These are phyloP conservation scores for Pichia sp. DNA, from an alignment of 1,139 yeast genomes.

Conservation along the genomic window DNA sequence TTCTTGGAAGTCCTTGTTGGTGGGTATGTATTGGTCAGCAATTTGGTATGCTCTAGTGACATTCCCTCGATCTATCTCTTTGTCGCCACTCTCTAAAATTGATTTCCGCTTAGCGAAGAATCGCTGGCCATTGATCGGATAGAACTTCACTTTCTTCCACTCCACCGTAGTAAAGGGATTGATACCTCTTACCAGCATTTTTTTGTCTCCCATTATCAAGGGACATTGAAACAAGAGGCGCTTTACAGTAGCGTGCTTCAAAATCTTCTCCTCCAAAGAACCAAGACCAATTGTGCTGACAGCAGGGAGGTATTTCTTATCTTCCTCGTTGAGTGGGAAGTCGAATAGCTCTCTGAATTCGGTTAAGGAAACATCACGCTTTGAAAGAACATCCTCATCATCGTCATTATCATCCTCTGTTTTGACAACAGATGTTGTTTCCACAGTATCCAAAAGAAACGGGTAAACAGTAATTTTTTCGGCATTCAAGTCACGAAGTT, in stretches of 20 bases:
- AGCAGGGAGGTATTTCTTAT: conserved; percentile 14
- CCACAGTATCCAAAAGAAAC: conserved; percentile 38
- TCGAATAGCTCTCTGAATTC: conserved; percentile 43
- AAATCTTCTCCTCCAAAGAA: conserved; percentile 42
- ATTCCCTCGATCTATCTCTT: conserved; percentile 32
- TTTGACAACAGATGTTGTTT: neutral
- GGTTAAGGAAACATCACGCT: neutral
- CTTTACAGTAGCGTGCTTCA: conserved; percentile 52
- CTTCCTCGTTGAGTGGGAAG: conserved; percentile 14
- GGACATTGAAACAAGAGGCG: conserved; percentile 59
- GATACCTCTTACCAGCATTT: conserved; percentile 67
- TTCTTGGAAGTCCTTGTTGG: conserved; percentile 21
- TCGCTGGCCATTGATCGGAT: conserved; percentile 44
- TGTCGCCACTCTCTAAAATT: conserved; percentile 37
- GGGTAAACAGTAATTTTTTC: conserved; percentile 52
- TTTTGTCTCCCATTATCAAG: conserved; percentile 44
- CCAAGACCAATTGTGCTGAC: conserved; percentile 39
- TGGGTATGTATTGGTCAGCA: conserved; percentile 38
- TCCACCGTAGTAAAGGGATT: conserved; percentile 45
- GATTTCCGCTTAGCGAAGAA: conserved; percentile 48
- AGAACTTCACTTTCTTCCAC: conserved; percentile 33
- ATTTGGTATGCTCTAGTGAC: conserved; percentile 32
- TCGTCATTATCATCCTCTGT: neutral
- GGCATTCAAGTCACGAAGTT: conserved; percentile 54
- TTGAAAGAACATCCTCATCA: neutral